Percentiles rank a stretch among this genome's conserved stretches.
These are phyloP conservation scores for Monosporozyma yasuniensis DNA, from an alignment of 805 yeast species.

Conservation along the genomic window DNA sequence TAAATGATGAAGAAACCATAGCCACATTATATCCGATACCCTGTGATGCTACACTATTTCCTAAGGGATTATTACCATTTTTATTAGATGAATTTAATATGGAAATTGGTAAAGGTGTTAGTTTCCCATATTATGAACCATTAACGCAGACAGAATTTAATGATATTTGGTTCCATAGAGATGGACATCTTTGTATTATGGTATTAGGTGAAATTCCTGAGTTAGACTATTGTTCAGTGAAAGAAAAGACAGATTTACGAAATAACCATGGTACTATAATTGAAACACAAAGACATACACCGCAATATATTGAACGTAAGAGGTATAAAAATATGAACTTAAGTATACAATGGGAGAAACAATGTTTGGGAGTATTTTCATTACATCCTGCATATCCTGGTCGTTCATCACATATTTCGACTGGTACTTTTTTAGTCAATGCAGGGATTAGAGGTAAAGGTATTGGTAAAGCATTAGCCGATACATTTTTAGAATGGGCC, in stretches of 20 bases:
- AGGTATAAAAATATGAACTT: slow-evolving; percentile 21
- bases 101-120: slow-evolving; percentile 84
- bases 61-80: slow-evolving; percentile 70
- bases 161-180: slow-evolving; percentile 63
- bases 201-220: slow-evolving; percentile 65
- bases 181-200: slow-evolving; percentile 47
- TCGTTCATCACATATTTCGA: slow-evolving; percentile 84
- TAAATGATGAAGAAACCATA: slow-evolving; percentile 83
- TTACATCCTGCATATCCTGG: slow-evolving; percentile 90
- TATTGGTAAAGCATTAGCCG: slow-evolving; percentile 76
- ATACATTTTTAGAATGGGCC: slow-evolving; percentile 85
- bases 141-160: slow-evolving; percentile 68
- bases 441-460: slow-evolving; percentile 91
- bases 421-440: slow-evolving; percentile 80
- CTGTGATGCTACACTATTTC: slow-evolving; percentile 48
- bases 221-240: slow-evolving; percentile 31
- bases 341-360: slow-evolving; percentile 77
- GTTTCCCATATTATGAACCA: slow-evolving; percentile 78
- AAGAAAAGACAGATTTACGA: slow-evolving; percentile 12
- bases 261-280: slow-evolving; percentile 16
- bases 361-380: slow-evolving; percentile 80
- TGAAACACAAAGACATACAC: slow-evolving; percentile 10
- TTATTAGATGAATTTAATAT: slow-evolving; percentile 86
- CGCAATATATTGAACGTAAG: slow-evolving; percentile 22
- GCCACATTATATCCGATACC: slow-evolving; percentile 88